Percentiles rank a stretch among this genome's conserved stretches.
Conservation (phyloP, 495 filamentous ascomycete species). For the Aspergillus steynii region DNA sequence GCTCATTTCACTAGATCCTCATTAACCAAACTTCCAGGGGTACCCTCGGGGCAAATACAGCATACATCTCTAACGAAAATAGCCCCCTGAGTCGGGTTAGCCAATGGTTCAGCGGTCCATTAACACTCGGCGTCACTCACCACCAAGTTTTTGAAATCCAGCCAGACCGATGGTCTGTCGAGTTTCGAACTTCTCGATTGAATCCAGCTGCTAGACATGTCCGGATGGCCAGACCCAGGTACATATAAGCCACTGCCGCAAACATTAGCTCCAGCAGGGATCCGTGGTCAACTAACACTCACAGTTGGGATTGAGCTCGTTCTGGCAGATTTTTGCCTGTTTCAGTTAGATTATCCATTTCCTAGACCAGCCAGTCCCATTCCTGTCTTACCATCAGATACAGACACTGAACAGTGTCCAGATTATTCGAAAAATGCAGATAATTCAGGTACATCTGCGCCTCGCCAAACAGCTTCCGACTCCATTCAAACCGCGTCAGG, state of each 20-base stretch:
- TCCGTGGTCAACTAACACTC: conserved; percentile 1
- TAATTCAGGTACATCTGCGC: conserved; percentile 40
- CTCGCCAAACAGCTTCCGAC: conserved; percentile 43
- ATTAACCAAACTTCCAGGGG: conserved; percentile 3
- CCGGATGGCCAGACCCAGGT: conserved; percentile 41
- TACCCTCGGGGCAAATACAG: neutral
- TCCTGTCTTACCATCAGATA: conserved; percentile 39
- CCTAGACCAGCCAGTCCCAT: neutral
- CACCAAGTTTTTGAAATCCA: conserved; percentile 49
- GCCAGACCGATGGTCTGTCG: conserved; percentile 36
- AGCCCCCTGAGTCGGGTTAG: conserved; percentile 30
- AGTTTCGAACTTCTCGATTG: conserved; percentile 35
- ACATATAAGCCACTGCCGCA: conserved; percentile 45
- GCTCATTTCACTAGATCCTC: conserved; percentile 36
- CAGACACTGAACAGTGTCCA: conserved; percentile 43
- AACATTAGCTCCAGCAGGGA: neutral
- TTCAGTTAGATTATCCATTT: conserved; percentile 5
- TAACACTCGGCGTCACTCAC: conserved; percentile 24
- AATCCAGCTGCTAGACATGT: conserved; percentile 45
- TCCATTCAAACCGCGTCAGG: conserved; percentile 43
- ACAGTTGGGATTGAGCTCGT: conserved; percentile 45
- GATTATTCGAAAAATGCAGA: conserved; percentile 39
- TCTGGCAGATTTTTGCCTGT: conserved; percentile 46
- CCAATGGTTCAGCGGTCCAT: neutral
- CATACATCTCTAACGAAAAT: conserved; percentile 44